Percentiles rank a stretch among this genome's conserved stretches.
These are phyloP conservation scores for Coemansia sp. DNA, from an alignment of 192 early-diverging fungal genomes.

Conservation along the genomic window DNA sequence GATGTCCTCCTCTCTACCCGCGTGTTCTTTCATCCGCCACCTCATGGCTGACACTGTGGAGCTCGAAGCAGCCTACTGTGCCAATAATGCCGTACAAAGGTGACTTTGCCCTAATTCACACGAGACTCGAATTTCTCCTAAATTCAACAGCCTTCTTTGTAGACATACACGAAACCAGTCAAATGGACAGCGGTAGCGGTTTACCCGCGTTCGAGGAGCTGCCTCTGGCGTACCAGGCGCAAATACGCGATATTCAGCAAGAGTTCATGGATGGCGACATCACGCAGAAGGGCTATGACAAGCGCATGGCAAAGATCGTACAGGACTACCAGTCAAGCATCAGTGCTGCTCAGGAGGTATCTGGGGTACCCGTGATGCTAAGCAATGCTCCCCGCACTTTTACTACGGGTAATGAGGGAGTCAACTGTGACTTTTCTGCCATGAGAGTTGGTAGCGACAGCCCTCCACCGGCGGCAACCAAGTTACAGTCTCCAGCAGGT, in stretches of 20 bases:
- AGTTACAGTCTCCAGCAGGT: neutral
- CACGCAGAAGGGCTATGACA: conserved; percentile 76
- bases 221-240: conserved; percentile 43
- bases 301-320: conserved; percentile 62
- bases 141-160: neutral
- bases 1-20: neutral
- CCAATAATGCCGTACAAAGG: neutral
- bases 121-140: neutral
- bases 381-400: neutral
- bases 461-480: neutral
- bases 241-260: conserved; percentile 48
- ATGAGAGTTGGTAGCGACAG: conserved; percentile 7
- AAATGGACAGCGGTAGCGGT: conserved; percentile 19
- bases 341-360: neutral
- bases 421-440: conserved; percentile 4
- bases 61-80: neutral
- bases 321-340: conserved; percentile 42
- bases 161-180: conserved; percentile 1
- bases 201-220: conserved; percentile 42
- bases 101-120: neutral
- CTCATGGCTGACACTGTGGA: conserved; percentile 1
- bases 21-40: neutral
- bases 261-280: conserved; percentile 71
- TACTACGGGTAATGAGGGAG: neutral
- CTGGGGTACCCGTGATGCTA: neutral